Evolutionary conservation across 345 rosid genomes (phyloP).

Genomic region (Theobroma cacao): DNA sequence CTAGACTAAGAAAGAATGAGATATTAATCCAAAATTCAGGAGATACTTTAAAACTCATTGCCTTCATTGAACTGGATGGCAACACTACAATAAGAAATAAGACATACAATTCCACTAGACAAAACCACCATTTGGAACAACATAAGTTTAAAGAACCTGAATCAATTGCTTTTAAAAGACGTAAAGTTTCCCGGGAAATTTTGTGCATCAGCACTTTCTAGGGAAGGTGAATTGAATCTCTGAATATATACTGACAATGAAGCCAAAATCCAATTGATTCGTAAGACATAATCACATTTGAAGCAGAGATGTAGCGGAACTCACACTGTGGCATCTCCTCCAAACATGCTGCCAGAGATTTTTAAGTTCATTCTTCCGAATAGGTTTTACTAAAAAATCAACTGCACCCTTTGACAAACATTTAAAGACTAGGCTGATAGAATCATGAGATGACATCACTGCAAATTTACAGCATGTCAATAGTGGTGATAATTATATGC

Average conservation of each 20-base stretch:
- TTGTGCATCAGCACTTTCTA: not conserved
- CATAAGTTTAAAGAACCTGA: not conserved
- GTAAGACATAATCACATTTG: constrained; percentile 8
- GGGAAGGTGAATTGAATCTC: not conserved
- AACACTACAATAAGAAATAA: not conserved
- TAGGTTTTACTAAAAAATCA: constrained; percentile 80
- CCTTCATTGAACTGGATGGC: constrained; percentile 8
- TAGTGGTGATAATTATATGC: constrained; percentile 17
- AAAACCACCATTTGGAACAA: not conserved
- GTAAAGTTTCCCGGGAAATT: not conserved
- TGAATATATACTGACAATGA: not conserved
- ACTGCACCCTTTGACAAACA: constrained; percentile 86
- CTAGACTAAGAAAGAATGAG: constrained; percentile 51
- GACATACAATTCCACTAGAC: not conserved
- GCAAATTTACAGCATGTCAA: constrained; percentile 32
- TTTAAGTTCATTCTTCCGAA: constrained; percentile 82
- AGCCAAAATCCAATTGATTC: not conserved
- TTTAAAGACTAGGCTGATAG: constrained; percentile 75
- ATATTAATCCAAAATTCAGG: constrained; percentile 12
- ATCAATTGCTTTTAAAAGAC: not conserved
- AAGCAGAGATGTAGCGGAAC: constrained; percentile 25
- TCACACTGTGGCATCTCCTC: constrained; percentile 82
- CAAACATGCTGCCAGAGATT: constrained; percentile 89
- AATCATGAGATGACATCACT: constrained; percentile 89
- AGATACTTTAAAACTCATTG: not conserved